Evolutionary conservation across 805 yeast genomes (phyloP), one percentile per base, ranked within the genome.

Genomic region (Suhomyces sp.): DNA sequence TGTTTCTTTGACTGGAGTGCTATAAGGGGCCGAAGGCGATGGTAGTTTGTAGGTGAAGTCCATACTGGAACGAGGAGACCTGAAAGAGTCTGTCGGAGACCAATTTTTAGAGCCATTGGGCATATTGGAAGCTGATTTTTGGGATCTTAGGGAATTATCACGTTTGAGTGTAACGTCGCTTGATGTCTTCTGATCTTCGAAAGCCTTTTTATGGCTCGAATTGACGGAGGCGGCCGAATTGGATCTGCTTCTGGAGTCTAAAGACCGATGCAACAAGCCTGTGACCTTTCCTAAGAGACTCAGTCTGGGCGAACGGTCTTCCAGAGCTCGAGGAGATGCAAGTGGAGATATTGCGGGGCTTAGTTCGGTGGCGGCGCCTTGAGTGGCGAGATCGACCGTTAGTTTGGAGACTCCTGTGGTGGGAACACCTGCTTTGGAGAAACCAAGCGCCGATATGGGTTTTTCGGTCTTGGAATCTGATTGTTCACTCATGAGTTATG

Each of bases 1-100:
- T 1, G 97, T 92, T 66, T 93, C 97, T 64, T 88, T 90, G 6
- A 92, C 97, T 5, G 6, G 13, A 29, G n/a, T 29, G n/a, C 13
- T 10, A 12, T 29, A 29, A 5, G 10, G 33, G 5, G 13, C 13
- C 9, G 31, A 27, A 8, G 33, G 13, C 12, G 33, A 29, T 2
- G 65, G 61, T 53, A 27, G 53, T 24, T 46, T 44, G 7, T 12
- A 24, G 46, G 8, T 9, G 24, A 45, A 33, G 41, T 17, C 48
- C 23, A 31, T 15, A 4, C 42, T 38, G 13, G 24, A 17, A 7
- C 42, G 42, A 3, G 42, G 23, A 17, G 42, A 38, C 10, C 9
- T 38, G n/a, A 10, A 38, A 2, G 36, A 33, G 7, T 19, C 13
- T 19, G 23, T 38, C 1, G 33, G 33, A 12, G 23, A 38, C 23